A percentile compares a stretch with the other conserved stretches of the same genome.
Evolutionary conservation across 768 basidiomycete genomes (phyloP).

Genomic region (Vishniacozyma victoriae): DNA sequence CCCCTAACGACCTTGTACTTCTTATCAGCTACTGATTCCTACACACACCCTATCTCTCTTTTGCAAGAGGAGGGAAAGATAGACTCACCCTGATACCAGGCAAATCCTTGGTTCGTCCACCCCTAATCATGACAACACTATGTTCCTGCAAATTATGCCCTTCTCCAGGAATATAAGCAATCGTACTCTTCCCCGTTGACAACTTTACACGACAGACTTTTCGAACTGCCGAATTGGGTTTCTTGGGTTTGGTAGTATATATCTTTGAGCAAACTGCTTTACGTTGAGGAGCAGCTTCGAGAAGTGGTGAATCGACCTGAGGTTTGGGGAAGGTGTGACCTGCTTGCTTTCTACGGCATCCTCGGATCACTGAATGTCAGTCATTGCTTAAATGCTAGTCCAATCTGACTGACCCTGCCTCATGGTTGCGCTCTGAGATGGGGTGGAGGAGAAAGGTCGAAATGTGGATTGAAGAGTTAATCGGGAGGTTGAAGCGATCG

Average conservation of each 20-base stretch:
- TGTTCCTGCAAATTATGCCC: constrained; percentile 98
- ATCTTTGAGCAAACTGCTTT: constrained; percentile 82
- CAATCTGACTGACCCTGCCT: constrained; percentile 21
- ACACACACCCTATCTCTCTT: too few species aligned
- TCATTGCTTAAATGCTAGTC: background rate
- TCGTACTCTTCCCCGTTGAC: constrained; percentile 76
- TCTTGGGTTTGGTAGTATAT: constrained; percentile 77
- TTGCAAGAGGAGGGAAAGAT: too few species aligned
- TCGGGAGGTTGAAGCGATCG: constrained; percentile 28
- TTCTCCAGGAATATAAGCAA: constrained; percentile 94
- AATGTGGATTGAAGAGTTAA: constrained; percentile 1
- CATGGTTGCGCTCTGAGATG: constrained; percentile 24
- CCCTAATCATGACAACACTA: constrained; percentile 87
- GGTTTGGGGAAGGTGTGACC: constrained; percentile 55
- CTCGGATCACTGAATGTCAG: constrained; percentile 56
- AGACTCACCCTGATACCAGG: constrained; percentile 81
- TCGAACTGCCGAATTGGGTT: constrained; percentile 96
- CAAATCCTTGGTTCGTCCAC: constrained; percentile 93
- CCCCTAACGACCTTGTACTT: constrained; percentile 96
- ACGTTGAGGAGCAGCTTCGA: constrained; percentile 71
- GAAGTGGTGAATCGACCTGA: constrained; percentile 68
- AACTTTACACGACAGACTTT: constrained; percentile 94
- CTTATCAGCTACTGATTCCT: constrained; percentile 3
- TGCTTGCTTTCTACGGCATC: constrained; percentile 44
- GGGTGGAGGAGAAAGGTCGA: constrained; percentile 21